phyloP scores from a whole-genome alignment of 352 stramenopile species.

The Phytophthora syringae region DNA sequence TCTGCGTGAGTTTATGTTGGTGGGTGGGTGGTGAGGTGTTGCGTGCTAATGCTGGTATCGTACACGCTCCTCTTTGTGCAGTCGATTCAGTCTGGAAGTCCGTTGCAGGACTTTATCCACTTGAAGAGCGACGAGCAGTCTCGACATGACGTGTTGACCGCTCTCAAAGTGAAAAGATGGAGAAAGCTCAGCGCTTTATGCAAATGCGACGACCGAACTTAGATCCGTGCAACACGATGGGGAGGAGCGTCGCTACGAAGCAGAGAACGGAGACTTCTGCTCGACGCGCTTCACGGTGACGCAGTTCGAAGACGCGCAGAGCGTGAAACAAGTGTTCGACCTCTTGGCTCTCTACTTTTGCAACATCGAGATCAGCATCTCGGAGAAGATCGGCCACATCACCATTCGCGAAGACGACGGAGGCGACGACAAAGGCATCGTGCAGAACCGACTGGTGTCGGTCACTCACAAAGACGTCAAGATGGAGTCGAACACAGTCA shows the following conservation, averaged over 20 bases:
- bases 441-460: slow-evolving; percentile 43
- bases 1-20: slow-evolving; percentile 31
- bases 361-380: slow-evolving; percentile 55
- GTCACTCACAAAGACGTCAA: slow-evolving; percentile 36
- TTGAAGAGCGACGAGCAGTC: slow-evolving; percentile 17
- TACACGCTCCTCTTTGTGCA: too few relatives aligned
- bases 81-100: slow-evolving; percentile 43
- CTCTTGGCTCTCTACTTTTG: slow-evolving; percentile 39
- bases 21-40: too few relatives aligned
- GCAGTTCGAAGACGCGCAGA: slow-evolving; percentile 39
- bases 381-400: slow-evolving; percentile 44
- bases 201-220: slow-evolving; percentile 29
- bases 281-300: slow-evolving; percentile 36
- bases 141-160: slow-evolving; percentile 22
- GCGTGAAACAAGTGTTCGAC: slow-evolving; percentile 48
- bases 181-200: slow-evolving; percentile 38
- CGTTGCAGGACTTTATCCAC: slow-evolving; percentile 39
- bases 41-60: slow-evolving; percentile 9
- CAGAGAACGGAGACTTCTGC: slow-evolving; percentile 35
- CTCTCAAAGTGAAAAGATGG: slow-evolving; percentile 40
- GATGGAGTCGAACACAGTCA: slow-evolving; percentile 44
- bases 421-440: slow-evolving; percentile 27
- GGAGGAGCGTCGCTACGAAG: slow-evolving; percentile 38
- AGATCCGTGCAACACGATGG: slow-evolving; percentile 39
- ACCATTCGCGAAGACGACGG: slow-evolving; percentile 51